A percentile compares a stretch with the other conserved stretches of the same genome.
Conservation (phyloP, 805 yeast species). For the Lipomyces japonicus region DNA sequence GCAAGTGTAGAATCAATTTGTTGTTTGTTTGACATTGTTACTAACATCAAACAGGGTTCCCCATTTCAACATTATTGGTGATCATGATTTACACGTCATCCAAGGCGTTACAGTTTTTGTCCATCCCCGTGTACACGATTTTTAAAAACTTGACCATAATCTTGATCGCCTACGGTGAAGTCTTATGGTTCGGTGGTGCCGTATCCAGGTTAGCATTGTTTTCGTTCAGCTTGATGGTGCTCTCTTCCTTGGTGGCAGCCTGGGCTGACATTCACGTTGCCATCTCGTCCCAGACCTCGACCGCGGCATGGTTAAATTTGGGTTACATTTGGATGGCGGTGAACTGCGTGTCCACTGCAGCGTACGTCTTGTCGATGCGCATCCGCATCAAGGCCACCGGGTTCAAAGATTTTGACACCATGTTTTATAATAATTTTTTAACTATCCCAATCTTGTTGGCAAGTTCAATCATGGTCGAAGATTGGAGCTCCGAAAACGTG, state of each 20-base stretch:
- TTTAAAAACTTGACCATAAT: conserved; percentile 97
- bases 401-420: conserved; percentile 65
- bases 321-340: conserved; percentile 97
- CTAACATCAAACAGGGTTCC: conserved; percentile 45
- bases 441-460: conserved; percentile 83
- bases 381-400: conserved; percentile 95
- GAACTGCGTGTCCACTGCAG: conserved; percentile 91
- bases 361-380: conserved; percentile 92
- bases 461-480: conserved; percentile 76
- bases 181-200: conserved; percentile 89
- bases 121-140: conserved; percentile 95
- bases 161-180: conserved; percentile 97
- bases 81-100: conserved; percentile 94
- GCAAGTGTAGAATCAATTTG: conserved; percentile 37
- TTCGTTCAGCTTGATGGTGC: conserved; percentile 85
- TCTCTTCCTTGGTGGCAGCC: conserved; percentile 94
- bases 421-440: conserved; percentile 94
- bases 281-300: conserved; percentile 40
- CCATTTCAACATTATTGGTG: conserved; percentile 84
- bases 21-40: background rate
- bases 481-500: conserved; percentile 85
- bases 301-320: conserved; percentile 43
- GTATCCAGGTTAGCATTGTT: conserved; percentile 87
- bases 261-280: conserved; percentile 66
- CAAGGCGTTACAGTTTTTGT: conserved; percentile 84